Base-by-base conservation (phyloP, 2,329 filamentous ascomycete species). In the Fusarium verrucosum region DNA sequence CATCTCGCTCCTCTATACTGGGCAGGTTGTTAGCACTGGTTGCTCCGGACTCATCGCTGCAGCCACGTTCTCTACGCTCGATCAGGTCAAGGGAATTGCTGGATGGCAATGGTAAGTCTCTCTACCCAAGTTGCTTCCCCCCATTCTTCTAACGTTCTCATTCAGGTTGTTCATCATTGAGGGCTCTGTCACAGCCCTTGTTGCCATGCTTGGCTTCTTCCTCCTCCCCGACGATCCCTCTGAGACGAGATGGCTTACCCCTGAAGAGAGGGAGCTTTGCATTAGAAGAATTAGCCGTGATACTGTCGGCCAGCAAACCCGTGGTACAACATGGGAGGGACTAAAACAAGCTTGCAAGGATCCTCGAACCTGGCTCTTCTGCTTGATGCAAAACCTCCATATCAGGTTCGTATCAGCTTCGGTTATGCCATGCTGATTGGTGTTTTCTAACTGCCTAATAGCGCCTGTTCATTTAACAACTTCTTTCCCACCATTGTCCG, bases 161-260 rank as follows among this genome's bases (percentile, higher is more conserved):
- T 30, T 7, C 26, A 61, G 85, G 87, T 78, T 89, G 0, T 90
- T 89, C 73, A 87, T 90, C 35, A 84, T 89, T 17, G 87, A 90
- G 36, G 66, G 63, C 16, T 52, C 53, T 3, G 66, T 62, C 22
- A 69, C 66, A 5, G 62, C 58, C 23, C 37, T 65, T 7, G 55
- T 70, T 7, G 69, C 69, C 20, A 7, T 71, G 16, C 65, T 70
- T 17, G 68, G 66, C 10, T 68, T 72, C 23, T 70, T 70, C 33
- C 46, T 70, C 2, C 55, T 71, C 16, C 64, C 67, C 9, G 68
- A 71, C 17, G 62, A 71, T 75, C 81, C 70, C 13, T 79, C 78
- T n/a, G 81, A 81, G 8, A 70, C 79, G 5, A 72, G 75, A 8
- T 70, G 69, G 16, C 72, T 83, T n/a, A 74, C 76, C 4, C 78